Base-by-base conservation (phyloP, 495 filamentous ascomycete species). In the Astrocystis sublimbata region DNA sequence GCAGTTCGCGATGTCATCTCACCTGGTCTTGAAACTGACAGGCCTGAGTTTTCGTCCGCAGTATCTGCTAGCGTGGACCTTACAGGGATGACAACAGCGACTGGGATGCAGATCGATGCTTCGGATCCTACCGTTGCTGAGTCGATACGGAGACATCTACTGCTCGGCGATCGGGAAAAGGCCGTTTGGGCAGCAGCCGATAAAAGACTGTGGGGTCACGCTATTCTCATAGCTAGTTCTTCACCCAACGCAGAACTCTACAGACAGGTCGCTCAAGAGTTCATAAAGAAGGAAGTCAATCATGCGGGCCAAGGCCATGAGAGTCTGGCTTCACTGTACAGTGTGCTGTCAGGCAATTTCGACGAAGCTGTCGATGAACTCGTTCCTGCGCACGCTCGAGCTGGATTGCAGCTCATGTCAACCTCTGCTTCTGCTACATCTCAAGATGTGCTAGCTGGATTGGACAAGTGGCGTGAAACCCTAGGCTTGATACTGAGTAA, bases 161-260 rank as follows among this genome's bases (percentile, higher is more conserved):
- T 96, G 6, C 74, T 80, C 36, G 94, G 96, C 12, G 89, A 99
- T 31, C 83, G 90, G 10, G 92, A 96, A 68, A 92, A 93, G 67
- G 96, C 96, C 2, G 88, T 96, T 10, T 98, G 94, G 94, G 79
- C 86, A 59, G 96, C 96, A 6, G 93, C 90, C n/a, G 96, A 99
- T 69, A 89, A 89, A 71, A 86, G 92, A 38, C 78, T 98, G 4
- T 99, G 96, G 96, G 93, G 90, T 10, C 96, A 99, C 75, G 96
- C 96, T 8, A 88, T 99, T 81, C 83, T 98, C 38, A 86, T 99
- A 43, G 86, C 96, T 17, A 92, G 90, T 35, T 93, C 93, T 1
- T 83, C 93, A 21, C 63, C 68, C 15, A 80, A 76, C 0, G 77
- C 77, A 6, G 78, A 82, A 10, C 71, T 88, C 4, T 97, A 92